Evolutionary conservation across 129 eudicot species (phyloP).

Genomic region (Lactuca saligna): DNA sequence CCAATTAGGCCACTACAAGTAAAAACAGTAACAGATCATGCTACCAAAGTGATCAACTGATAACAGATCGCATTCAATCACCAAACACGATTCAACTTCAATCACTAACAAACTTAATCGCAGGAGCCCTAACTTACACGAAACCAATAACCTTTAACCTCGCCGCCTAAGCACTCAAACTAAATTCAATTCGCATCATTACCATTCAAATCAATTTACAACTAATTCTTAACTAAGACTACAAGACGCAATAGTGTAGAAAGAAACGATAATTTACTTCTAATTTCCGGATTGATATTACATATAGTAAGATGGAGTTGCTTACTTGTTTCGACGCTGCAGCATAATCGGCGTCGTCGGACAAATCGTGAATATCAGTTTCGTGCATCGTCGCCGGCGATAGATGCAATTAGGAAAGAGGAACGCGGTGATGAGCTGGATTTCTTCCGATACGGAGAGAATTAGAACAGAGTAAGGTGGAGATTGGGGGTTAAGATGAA

Average conservation of each 20-base stretch:
- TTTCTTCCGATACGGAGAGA: conserved; percentile 29
- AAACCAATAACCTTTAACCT: conserved; percentile 19
- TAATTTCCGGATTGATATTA: neutral
- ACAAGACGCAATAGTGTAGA: conserved; percentile 1
- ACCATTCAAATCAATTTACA: conserved; percentile 11
- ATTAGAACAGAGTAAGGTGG: conserved; percentile 14
- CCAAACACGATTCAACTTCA: conserved; percentile 13
- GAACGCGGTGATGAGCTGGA: conserved; percentile 30
- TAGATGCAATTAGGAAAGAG: conserved; percentile 9
- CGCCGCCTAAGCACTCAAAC: conserved; percentile 10
- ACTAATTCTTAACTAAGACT: neutral
- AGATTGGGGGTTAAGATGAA: conserved; percentile 8
- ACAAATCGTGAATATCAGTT: conserved; percentile 65
- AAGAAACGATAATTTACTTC: neutral
- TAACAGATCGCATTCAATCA: conserved; percentile 8
- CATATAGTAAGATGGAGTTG: neutral
- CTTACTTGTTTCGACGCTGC: conserved; percentile 76
- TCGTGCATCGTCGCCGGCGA: conserved; percentile 68
- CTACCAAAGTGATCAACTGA: conserved; percentile 12
- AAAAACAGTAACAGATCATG: conserved; percentile 14
- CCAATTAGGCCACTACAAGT: conserved; percentile 18
- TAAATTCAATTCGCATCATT: neutral
- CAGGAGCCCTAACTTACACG: conserved; percentile 43
- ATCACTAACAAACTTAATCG: conserved; percentile 11
- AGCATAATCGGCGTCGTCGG: conserved; percentile 97